Evolutionary conservation across 257 asterid genomes (phyloP), one percentile per base, ranked within the genome.

Genomic region (Solanum clarkiae): DNA sequence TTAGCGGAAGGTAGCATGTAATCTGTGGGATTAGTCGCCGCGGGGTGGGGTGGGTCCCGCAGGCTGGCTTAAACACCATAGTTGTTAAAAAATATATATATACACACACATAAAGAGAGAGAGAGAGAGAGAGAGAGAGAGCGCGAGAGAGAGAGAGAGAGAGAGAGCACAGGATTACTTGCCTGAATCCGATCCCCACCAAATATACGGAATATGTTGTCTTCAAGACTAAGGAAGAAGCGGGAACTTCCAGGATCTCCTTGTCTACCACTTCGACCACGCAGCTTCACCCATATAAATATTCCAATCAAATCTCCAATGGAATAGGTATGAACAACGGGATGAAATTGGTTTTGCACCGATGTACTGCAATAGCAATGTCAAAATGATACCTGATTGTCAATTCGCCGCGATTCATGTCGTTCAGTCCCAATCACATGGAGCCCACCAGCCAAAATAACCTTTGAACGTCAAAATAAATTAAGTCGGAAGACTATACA

Each of bases 181-280:
- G 95, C 99, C 98, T 97, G 98, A 85, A 97, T 95, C 86, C 99
- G 91, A 91, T 97, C 99, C 51, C 99, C 99, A 6, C 99, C 99
- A 91, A 97, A 97, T 82, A 97, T 91, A 86, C 99, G 99, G 87
- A 97, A 97, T 81, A 97, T 92, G 92, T 95, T 95, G 88, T 97
- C 99, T 92, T 97, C 99, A 68, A 97, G 99, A 90, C 99, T 97
- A 82, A 97, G 97, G 89, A 97, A 95, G 89, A 97, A 97, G 65
- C 99, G 97, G 66, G 99, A 95, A 92, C 99, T 94, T 91, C 99
- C 99, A 83, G 99, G 97, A 90, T 97, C 99, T 80, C 99, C 99
- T 89, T 97, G 99, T 88, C 99, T 92, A 90, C 99, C 99, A 92
- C 98, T 97, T 86, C 99, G 97, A 86, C 99, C 99, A 70, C 99